Percentiles rank a stretch among this genome's conserved stretches.
phyloP scores from a whole-genome alignment of 495 filamentous ascomycete species.

The Delitschia confertaspora region DNA sequence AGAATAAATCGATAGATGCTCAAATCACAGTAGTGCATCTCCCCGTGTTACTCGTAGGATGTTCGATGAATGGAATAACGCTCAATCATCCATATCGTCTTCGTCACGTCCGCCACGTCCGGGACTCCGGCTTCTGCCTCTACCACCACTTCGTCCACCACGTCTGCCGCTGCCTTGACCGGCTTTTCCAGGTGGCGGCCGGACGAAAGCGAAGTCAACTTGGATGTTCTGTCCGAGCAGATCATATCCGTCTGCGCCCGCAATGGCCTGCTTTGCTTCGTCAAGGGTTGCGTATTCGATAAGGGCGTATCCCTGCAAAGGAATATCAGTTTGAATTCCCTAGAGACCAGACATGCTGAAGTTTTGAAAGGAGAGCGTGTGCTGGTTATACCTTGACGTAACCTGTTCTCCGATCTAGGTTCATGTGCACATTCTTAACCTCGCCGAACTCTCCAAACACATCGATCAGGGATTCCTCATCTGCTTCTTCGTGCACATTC shows the following conservation, averaged over 20 bases:
- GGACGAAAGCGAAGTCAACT: conserved; percentile 95
- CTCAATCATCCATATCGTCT: conserved; percentile 19
- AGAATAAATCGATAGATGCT: no score
- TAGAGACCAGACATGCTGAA: not conserved
- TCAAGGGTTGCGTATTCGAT: conserved; percentile 87
- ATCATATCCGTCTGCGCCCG: conserved; percentile 70
- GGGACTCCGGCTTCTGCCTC: conserved; percentile 53
- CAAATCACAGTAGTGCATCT: no score
- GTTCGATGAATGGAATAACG: not conserved
- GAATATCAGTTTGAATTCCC: conserved; percentile 5
- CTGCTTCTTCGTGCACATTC: conserved; percentile 96
- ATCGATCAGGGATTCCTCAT: conserved; percentile 90
- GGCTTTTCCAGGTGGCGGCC: conserved; percentile 64
- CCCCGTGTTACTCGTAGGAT: not conserved
- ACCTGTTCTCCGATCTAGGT: conserved; percentile 87
- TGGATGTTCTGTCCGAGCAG: conserved; percentile 85
- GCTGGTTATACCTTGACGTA: conserved; percentile 75
- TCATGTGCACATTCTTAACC: conserved; percentile 94
- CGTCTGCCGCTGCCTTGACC: conserved; percentile 45
- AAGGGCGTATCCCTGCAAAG: conserved; percentile 71
- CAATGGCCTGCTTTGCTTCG: conserved; percentile 79
- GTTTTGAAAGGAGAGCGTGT: not conserved
- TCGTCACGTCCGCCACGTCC: conserved; percentile 15
- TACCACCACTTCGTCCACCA: conserved; percentile 44
- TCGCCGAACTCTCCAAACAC: conserved; percentile 93